Evolutionary conservation across 2,329 filamentous ascomycete species (phyloP).

Genomic region (Tolypocladium pustulatum): DNA sequence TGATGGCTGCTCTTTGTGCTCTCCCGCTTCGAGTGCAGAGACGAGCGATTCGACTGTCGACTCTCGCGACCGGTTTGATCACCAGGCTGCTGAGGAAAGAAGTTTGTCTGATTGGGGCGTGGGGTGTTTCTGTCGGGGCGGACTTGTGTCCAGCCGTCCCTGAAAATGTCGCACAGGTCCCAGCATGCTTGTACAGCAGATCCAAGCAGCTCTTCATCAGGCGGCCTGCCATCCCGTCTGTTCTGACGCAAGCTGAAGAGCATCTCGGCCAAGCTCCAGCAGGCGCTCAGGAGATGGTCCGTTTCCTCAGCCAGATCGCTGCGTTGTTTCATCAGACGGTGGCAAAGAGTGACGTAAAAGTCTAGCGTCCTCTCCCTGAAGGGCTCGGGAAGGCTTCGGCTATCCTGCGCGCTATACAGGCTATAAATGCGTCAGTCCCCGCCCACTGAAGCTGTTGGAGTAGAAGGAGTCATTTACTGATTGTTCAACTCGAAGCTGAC

Average conservation of each 20-base stretch:
- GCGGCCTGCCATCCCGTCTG: slow-evolving; percentile 57
- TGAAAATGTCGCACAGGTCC: slow-evolving; percentile 89
- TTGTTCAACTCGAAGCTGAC: slow-evolving; percentile 96
- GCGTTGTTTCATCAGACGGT: slow-evolving; percentile 91
- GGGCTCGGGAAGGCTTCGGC: slow-evolving; percentile 65
- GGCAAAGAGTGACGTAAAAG: slow-evolving; percentile 89
- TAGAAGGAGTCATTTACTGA: slow-evolving; percentile 42
- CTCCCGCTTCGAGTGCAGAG: slow-evolving; percentile 39
- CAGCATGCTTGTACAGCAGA: slow-evolving; percentile 89
- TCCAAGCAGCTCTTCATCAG: slow-evolving; percentile 75
- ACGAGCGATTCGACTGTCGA: slow-evolving; percentile 39
- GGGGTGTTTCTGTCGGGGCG: slow-evolving; percentile 80
- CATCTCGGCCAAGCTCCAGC: slow-evolving; percentile 88
- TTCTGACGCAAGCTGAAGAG: slow-evolving; percentile 83
- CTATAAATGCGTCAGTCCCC: slow-evolving; percentile 24
- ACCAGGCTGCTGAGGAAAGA: slow-evolving; percentile 43
- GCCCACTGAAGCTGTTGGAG: neutral
- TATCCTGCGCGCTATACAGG: slow-evolving; percentile 83
- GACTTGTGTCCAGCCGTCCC: slow-evolving; percentile 83
- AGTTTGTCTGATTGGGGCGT: slow-evolving; percentile 66
- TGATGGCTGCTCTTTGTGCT: slow-evolving; percentile 35
- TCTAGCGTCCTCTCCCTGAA: slow-evolving; percentile 86
- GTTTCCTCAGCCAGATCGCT: slow-evolving; percentile 70
- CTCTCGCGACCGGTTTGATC: slow-evolving; percentile 39
- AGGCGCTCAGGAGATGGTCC: slow-evolving; percentile 72